Evolutionary conservation across 208 protist genomes (phyloP), one percentile per base, ranked within the genome.

Genomic region (Trypanosoma congolense): DNA sequence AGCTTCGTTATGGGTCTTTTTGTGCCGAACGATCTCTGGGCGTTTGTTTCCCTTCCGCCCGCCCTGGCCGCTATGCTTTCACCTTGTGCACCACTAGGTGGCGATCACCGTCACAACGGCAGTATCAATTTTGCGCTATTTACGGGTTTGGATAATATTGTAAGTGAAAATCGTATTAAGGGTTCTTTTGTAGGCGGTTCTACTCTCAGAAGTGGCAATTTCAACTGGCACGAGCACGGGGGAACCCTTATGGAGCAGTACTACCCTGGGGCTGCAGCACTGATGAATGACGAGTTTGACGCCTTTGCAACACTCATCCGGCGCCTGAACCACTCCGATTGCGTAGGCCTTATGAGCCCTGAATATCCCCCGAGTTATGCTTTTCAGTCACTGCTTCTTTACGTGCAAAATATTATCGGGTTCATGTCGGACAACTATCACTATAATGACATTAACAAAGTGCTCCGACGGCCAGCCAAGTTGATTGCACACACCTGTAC

Each of bases 381-480:
- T 8, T 75, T 93, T 46, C 68, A 67, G 61, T 81, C 74, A 12
- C 60, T 93, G 30, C 70, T 76, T 40, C 54, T 87, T 4, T 93
- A 93, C 65, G 80, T 93, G 29, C 75, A 80, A 56, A 90, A 90
- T 63, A 63, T 93, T 3, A 66, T 93, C 3, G 86, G 86, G n/a
- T 83, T 82, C 68, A 83, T 77, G 65, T 61, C 77, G 12, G 81
- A 87, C 61, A 82, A 89, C 67, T 93, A 89, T 66, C 66, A 79
- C 14, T 89, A 89, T 76, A 80, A 87, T 51, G 70, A 73, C 54
- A 90, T 93, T 53, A 93, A 93, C 60, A 83, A 81, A 44, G 83
- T 93, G 26, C 72, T 93, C 30, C 73, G 62, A 2, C 82, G 82
- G 14, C 68, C 72, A 0, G 71, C 80, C 24, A 93, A 93, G 63